Conservation (phyloP, 176 grass and related monocot genomes). For the Rhynchospora pubera region DNA sequence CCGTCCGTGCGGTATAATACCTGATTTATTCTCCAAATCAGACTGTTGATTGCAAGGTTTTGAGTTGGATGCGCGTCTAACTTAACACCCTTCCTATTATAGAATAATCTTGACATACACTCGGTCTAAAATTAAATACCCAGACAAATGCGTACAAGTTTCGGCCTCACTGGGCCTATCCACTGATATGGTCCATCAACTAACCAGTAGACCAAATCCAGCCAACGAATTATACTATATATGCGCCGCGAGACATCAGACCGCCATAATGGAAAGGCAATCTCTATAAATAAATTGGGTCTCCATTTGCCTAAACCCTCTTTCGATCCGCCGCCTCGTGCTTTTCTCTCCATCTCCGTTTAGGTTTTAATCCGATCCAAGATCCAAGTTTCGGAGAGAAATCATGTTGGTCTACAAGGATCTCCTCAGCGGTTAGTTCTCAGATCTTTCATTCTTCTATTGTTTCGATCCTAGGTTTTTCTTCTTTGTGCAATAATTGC, state of each 20-base stretch:
- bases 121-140: background rate
- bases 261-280: background rate
- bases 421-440: slow-evolving; percentile 42
- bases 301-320: background rate
- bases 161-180: background rate
- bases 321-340: slow-evolving; percentile 31
- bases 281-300: slow-evolving; percentile 26
- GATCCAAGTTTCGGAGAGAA: background rate
- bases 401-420: slow-evolving; percentile 71
- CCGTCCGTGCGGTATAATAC: slow-evolving; percentile 3
- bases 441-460: background rate
- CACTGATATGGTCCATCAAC: background rate
- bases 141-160: no score
- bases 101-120: background rate
- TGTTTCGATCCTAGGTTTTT: background rate
- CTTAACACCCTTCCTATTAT: background rate
- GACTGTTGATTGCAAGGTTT: background rate
- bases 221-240: background rate
- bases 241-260: background rate
- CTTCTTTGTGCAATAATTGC: no score
- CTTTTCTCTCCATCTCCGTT: background rate
- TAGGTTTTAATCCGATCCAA: slow-evolving; percentile 31
- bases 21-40: background rate
- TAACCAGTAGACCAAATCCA: background rate
- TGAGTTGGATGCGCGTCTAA: background rate